A percentile compares a stretch with the other conserved stretches of the same genome.
Conservation (phyloP, 129 eudicot genomes). For the Pseudognaphalium luteoalbum region DNA sequence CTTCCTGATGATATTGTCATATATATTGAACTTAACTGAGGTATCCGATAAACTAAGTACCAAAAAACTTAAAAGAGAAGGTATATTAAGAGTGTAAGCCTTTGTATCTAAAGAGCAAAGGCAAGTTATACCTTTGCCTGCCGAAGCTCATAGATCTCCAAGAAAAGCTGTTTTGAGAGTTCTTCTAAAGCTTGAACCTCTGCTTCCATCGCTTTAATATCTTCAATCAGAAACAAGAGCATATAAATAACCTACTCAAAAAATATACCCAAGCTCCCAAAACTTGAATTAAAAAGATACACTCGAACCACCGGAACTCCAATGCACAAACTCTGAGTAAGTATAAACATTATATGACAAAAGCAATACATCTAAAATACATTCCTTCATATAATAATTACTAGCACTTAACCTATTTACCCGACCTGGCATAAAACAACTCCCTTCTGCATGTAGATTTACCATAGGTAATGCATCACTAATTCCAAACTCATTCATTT, state of each 20-base stretch:
- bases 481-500: too few species aligned
- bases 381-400: too few species aligned
- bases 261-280: not conserved
- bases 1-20: conserved; percentile 61
- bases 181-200: conserved; percentile 96
- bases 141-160: conserved; percentile 96
- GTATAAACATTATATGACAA: too few species aligned
- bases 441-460: too few species aligned
- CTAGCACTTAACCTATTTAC: too few species aligned
- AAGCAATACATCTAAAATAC: too few species aligned
- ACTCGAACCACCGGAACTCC: too few species aligned
- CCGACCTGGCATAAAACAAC: too few species aligned
- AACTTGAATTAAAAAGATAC: not conserved
- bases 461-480: too few species aligned
- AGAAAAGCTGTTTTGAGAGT: conserved; percentile 91
- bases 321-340: too few species aligned
- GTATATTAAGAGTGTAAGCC: not conserved
- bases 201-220: conserved; percentile 79
- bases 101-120: not conserved
- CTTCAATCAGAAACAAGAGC: conserved; percentile 43
- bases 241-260: not conserved
- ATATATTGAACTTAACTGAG: conserved; percentile 4
- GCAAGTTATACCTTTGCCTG: conserved; percentile 75
- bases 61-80: not conserved
- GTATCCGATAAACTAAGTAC: conserved; percentile 6